These are phyloP conservation scores for Cryptococcus sp. DNA, from an alignment of 1,284 basidiomycete genomes.

Conservation along the genomic window DNA sequence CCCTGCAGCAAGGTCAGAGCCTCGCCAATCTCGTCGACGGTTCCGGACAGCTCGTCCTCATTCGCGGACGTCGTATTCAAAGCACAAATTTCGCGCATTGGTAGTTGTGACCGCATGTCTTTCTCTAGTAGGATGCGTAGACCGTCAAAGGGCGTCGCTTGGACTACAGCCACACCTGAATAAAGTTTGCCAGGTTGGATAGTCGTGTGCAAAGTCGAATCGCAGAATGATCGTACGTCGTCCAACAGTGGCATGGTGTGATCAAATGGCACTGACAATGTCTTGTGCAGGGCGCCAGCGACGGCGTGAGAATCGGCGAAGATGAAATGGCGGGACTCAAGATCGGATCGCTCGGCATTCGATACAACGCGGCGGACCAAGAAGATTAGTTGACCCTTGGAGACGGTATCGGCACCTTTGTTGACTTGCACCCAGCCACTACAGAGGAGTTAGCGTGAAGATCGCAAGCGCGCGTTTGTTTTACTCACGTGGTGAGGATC, in stretches of 20 bases:
- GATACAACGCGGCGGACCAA: conserved; percentile 52
- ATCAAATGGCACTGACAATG: conserved; percentile 52
- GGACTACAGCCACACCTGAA: conserved; percentile 52
- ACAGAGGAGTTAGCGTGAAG: conserved; percentile 5
- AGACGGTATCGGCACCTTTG: conserved; percentile 48
- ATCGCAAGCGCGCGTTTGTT: not conserved
- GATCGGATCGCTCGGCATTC: conserved; percentile 47
- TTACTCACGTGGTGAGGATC: conserved; percentile 54
- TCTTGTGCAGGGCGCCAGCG: conserved; percentile 49
- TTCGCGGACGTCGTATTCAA: conserved; percentile 27
- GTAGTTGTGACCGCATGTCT: conserved; percentile 51
- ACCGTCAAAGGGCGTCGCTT: conserved; percentile 56
- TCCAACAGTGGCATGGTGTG: conserved; percentile 52
- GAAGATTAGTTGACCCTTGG: conserved; percentile 56
- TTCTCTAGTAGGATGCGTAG: conserved; percentile 52
- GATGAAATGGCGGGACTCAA: conserved; percentile 52
- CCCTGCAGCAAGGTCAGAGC: conserved; percentile 49
- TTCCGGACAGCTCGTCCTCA: conserved; percentile 31
- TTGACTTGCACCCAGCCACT: conserved; percentile 50
- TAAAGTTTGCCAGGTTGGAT: conserved; percentile 52
- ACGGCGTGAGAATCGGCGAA: conserved; percentile 54
- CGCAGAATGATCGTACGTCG: conserved; percentile 50
- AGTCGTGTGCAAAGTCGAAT: conserved; percentile 41
- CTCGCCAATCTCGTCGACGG: conserved; percentile 53
- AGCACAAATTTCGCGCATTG: conserved; percentile 50